Conservation (phyloP, 2,329 filamentous ascomycete species). For the Parasarocladium wereldwijsianum region DNA sequence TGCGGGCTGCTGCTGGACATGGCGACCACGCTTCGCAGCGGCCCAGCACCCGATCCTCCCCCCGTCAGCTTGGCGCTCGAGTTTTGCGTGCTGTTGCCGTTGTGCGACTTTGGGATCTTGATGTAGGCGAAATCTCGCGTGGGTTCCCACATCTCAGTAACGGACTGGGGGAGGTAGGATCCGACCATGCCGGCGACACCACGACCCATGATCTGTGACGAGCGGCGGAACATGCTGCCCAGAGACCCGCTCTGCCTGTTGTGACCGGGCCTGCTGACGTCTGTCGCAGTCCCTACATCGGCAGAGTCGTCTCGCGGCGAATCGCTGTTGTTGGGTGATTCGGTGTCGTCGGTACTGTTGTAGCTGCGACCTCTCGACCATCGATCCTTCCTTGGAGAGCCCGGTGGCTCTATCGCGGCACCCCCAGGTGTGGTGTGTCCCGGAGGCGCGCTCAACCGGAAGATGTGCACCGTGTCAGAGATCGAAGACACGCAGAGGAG, state of each 20-base stretch:
- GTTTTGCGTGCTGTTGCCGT: conserved; percentile 7
- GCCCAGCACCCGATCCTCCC: conserved; percentile 23
- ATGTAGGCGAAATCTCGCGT: conserved; percentile 92
- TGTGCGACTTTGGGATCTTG: conserved; percentile 57
- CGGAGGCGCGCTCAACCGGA: conserved; percentile 52
- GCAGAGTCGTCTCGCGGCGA: conserved; percentile 35
- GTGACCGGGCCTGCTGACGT: conserved; percentile 12
- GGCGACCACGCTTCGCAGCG: conserved; percentile 81
- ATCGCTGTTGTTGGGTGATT: conserved; percentile 28
- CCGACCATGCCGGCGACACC: conserved; percentile 80
- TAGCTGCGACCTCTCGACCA: conserved; percentile 38
- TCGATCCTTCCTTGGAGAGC: conserved; percentile 31
- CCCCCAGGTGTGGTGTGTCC: conserved; percentile 20
- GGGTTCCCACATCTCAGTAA: conserved; percentile 97
- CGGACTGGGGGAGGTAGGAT: conserved; percentile 81
- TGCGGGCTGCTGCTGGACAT: conserved; percentile 92
- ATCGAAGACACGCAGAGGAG: conserved; percentile 90
- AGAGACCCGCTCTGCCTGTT: conserved; percentile 58
- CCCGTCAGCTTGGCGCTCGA: conserved; percentile 10
- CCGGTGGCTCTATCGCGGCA: conserved; percentile 21
- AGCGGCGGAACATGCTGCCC: conserved; percentile 81
- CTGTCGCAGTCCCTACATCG: conserved; percentile 1
- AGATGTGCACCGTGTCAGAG: conserved; percentile 93
- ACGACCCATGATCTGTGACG: conserved; percentile 84
- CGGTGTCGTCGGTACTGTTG: conserved; percentile 25